Percentiles rank a stretch among this genome's conserved stretches.
Conservation (phyloP, 345 rosid genomes). For the Adansonia digitata region DNA sequence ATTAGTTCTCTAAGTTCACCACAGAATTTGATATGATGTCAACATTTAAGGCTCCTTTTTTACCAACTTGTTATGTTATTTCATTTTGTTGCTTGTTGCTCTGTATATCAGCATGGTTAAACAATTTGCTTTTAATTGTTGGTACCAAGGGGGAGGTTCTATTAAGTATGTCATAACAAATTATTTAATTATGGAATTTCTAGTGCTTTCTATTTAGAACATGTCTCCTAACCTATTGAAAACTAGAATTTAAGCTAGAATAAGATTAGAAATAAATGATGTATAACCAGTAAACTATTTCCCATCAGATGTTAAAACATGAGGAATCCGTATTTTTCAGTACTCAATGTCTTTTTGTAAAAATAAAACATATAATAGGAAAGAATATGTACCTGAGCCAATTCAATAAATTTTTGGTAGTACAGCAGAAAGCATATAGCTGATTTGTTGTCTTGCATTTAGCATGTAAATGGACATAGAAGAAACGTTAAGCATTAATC, state of each 20-base stretch:
- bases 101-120: background rate
- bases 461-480: slow-evolving; percentile 17
- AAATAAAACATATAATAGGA: background rate
- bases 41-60: background rate
- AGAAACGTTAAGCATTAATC: background rate
- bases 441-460: slow-evolving; percentile 80
- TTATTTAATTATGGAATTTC: background rate
- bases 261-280: background rate
- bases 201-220: background rate
- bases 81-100: background rate
- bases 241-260: background rate
- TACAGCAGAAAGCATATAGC: slow-evolving; percentile 80
- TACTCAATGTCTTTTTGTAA: background rate
- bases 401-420: slow-evolving; percentile 85
- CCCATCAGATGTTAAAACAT: background rate
- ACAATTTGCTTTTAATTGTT: background rate
- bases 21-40: background rate
- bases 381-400: slow-evolving; percentile 65
- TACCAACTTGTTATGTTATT: background rate
- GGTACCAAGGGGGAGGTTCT: background rate
- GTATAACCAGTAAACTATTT: background rate
- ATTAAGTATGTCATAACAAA: background rate
- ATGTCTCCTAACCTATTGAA: background rate
- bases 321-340: background rate
- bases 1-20: background rate